Evolutionary conservation across 2,329 filamentous ascomycete genomes (phyloP).

Genomic region (Torrubiellomyces zombiae): DNA sequence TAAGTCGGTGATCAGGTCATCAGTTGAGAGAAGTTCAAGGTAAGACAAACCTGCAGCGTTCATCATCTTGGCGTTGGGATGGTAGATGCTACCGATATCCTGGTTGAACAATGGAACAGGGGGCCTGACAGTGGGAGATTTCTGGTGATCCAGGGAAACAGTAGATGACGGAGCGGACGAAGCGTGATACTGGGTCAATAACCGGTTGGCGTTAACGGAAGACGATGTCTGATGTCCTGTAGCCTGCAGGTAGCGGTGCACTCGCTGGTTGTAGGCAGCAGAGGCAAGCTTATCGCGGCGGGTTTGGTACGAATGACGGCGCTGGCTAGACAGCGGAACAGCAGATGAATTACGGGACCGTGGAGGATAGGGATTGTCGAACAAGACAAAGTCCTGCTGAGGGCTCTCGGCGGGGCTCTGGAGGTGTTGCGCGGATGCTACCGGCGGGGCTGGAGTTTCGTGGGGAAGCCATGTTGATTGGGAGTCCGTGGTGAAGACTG

Average conservation of each 20-base stretch:
- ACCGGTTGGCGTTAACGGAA: constrained; percentile 39
- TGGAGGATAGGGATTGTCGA: constrained; percentile 34
- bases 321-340: constrained; percentile 23
- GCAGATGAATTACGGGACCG: constrained; percentile 20
- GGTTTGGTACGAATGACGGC: constrained; percentile 29
- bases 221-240: constrained; percentile 37
- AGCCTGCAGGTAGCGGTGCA: constrained; percentile 41
- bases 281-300: constrained; percentile 24
- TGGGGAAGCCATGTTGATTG: constrained; percentile 68
- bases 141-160: constrained; percentile 32
- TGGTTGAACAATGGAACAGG: constrained; percentile 58
- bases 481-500: constrained; percentile 74
- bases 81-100: constrained; percentile 34
- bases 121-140: constrained; percentile 35
- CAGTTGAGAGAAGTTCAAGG: not conserved
- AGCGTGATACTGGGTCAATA: constrained; percentile 47
- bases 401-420: constrained; percentile 30
- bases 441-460: constrained; percentile 46
- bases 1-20: constrained; percentile 20
- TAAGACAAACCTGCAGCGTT: constrained; percentile 22
- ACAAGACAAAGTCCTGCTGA: constrained; percentile 67
- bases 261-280: constrained; percentile 38
- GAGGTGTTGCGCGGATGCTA: constrained; percentile 40
- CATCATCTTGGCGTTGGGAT: constrained; percentile 27
- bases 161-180: constrained; percentile 47